Evolutionary conservation across 139 green algal species (phyloP), one percentile per base, ranked within the genome.

Genomic region (Desmodesmus armatus): DNA sequence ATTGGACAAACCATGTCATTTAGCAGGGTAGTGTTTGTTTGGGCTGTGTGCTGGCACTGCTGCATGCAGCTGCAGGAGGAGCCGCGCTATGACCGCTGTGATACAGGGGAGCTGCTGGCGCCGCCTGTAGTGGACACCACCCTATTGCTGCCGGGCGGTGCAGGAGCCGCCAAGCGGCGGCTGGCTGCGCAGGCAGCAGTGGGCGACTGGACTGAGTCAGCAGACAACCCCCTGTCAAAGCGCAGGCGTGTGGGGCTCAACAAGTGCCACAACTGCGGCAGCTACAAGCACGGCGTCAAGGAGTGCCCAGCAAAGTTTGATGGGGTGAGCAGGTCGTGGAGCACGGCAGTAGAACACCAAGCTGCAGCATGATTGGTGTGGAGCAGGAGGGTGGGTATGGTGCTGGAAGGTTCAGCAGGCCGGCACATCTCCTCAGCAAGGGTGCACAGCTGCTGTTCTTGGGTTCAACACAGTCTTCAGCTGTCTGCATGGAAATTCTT

Each of bases 201-300:
- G 3, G 29, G 17, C 37, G 43, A 40, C 27, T 40, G 43, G 23
- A 21, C 40, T 35, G 69, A 33, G 25, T 37, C 69, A 5, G 62
- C 29, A n/a, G 76, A 72, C 51, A 31, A 51, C 41, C 31, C 47
- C 44, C 49, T 23, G 5, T 23, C 47, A 1, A 86, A 86, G n/a
- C 44, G 80, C 25, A 69, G 51, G 11, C 58, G 72, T 5, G 31
- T 86, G 37, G 23, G 37, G 9, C 13, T 51, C 29, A 37, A 29
- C 21, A 65, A 69, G 2, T 86, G 80, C 80, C 80, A 65, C 69
- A 86, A 86, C 49, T 86, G 80, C 40, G 70, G 70, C 51, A 73
- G 66, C 49, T 86, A 86, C 33, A 51, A 47, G 23, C 80, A 86
- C 31, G 70, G 47, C 15, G 17, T 73, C 2, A 49, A 33, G 3